Conservation (phyloP, 2,329 filamentous ascomycete genomes). For the Penicillium sp. region DNA sequence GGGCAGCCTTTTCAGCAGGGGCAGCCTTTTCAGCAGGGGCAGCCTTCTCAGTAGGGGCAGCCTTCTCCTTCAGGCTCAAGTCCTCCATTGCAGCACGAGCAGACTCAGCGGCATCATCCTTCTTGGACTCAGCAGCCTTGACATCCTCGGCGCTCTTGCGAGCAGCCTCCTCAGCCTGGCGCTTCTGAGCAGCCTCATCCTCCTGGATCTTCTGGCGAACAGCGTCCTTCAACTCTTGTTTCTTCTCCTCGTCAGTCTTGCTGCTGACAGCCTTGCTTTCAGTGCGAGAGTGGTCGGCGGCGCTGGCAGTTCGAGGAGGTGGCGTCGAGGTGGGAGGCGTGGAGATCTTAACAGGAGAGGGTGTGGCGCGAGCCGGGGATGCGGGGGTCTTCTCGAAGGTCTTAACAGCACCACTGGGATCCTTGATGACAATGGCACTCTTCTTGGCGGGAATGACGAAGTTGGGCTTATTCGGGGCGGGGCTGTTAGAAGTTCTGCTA, state of each 20-base stretch:
- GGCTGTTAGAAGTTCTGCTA: constrained; percentile 56
- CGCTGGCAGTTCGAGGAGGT: constrained; percentile 70
- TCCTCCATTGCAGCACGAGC: constrained; percentile 33
- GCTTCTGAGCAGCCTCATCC: constrained; percentile 53
- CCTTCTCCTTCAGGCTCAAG: constrained; percentile 32
- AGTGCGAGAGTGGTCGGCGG: constrained; percentile 64
- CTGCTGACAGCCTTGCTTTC: constrained; percentile 60
- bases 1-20: constrained; percentile 3
- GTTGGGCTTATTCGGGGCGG: constrained; percentile 57
- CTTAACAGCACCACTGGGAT: constrained; percentile 74
- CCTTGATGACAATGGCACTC: constrained; percentile 79
- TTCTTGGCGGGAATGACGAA: constrained; percentile 67
- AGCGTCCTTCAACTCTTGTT: constrained; percentile 66
- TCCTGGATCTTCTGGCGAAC: constrained; percentile 55
- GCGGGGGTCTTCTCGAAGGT: constrained; percentile 67
- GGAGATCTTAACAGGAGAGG: constrained; percentile 59
- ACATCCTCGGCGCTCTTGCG: constrained; percentile 45
- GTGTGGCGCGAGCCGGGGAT: constrained; percentile 53
- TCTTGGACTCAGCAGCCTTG: constrained; percentile 37
- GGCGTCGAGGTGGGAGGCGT: constrained; percentile 71
- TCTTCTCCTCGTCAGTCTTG: constrained; percentile 79
- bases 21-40: constrained; percentile 17
- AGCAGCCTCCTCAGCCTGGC: constrained; percentile 47
- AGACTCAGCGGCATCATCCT: constrained; percentile 33
- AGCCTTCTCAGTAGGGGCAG: constrained; percentile 21